Percentiles rank a stretch among this genome's conserved stretches.
Evolutionary conservation across 176 grass and related monocot species (phyloP).

Genomic region (Chrysopogon serrulatus): DNA sequence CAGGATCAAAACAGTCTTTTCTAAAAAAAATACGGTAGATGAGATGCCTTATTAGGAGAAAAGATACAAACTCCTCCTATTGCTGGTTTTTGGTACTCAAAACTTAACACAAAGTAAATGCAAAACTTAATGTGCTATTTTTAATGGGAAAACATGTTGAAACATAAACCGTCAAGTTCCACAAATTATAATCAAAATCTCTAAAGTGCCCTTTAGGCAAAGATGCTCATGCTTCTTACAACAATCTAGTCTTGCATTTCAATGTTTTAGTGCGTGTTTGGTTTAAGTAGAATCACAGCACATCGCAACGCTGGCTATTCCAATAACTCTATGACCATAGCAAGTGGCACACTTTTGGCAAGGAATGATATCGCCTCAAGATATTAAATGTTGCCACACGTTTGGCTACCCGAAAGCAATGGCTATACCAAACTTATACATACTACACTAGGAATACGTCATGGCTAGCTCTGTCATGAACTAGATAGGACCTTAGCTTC

Average conservation of each 20-base stretch:
- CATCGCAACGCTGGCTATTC: rapidly evolving
- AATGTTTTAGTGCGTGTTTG: neutral
- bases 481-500: neutral
- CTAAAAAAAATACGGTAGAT: too few relatives aligned
- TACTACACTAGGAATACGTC: too few relatives aligned
- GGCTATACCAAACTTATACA: neutral
- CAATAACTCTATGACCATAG: neutral
- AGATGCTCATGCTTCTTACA: neutral
- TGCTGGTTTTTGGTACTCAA: too few relatives aligned
- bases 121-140: neutral
- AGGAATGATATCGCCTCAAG: neutral
- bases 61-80: too few relatives aligned
- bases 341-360: neutral
- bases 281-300: neutral
- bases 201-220: neutral
- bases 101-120: neutral
- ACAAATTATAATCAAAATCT: too few relatives aligned
- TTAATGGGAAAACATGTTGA: neutral
- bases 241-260: neutral
- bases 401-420: neutral
- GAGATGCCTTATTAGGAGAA: too few relatives aligned
- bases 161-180: neutral
- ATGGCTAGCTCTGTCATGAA: too few relatives aligned
- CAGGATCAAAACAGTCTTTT: too few relatives aligned
- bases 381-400: neutral